These are phyloP conservation scores for Vitellaria paradoxa DNA, from an alignment of 179 eudicot genomes.

Conservation along the genomic window DNA sequence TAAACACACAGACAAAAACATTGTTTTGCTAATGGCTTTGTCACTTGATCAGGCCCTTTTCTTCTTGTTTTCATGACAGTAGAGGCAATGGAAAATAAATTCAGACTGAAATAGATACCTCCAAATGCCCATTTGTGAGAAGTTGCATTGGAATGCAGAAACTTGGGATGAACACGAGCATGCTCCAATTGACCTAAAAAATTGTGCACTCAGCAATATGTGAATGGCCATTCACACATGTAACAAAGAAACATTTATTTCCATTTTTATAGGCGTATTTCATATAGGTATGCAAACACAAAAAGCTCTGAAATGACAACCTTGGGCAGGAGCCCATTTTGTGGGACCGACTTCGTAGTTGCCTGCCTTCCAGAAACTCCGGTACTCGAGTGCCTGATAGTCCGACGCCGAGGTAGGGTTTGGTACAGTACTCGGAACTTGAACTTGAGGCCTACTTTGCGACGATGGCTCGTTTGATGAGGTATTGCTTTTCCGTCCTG, in stretches of 20 bases:
- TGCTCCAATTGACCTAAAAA: constrained; percentile 83
- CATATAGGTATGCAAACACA: neutral
- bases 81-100: neutral
- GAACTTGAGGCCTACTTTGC: neutral
- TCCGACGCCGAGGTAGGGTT: constrained; percentile 12
- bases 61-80: neutral
- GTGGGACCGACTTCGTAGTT: constrained; percentile 48
- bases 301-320: constrained; percentile 26
- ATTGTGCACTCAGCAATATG: neutral
- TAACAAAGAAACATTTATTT: neutral
- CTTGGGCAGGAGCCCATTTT: constrained; percentile 39
- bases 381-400: constrained; percentile 41
- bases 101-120: constrained; percentile 35
- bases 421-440: neutral
- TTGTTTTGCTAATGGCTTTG: neutral
- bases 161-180: constrained; percentile 97
- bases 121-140: constrained; percentile 99
- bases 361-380: constrained; percentile 97
- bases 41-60: neutral
- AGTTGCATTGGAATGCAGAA: constrained; percentile 96
- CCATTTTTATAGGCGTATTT: neutral
- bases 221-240: neutral
- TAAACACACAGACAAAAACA: neutral
- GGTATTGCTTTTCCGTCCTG: neutral
- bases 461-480: constrained; percentile 13